Evolutionary conservation across 192 early-diverging fungal genomes (phyloP).

Genomic region (Chytriomyces sp.): DNA sequence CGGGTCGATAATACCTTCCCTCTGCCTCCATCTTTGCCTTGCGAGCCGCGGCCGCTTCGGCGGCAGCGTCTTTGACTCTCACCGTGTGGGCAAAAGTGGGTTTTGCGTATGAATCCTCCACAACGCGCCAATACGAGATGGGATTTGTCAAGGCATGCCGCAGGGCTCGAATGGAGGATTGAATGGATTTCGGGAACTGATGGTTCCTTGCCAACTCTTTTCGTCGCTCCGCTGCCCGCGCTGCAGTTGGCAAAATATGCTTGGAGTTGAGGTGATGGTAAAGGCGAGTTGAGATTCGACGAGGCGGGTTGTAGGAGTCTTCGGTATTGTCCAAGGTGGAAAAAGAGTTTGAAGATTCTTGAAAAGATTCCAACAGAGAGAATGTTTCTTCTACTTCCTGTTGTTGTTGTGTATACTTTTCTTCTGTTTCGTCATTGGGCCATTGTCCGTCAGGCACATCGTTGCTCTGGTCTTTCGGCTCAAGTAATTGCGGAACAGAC

Average conservation of each 20-base stretch:
- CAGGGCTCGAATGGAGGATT: conserved; percentile 46
- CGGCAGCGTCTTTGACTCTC: conserved; percentile 2
- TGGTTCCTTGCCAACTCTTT: not conserved
- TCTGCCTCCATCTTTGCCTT: not conserved
- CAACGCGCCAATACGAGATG: conserved; percentile 41
- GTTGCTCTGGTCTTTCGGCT: not conserved
- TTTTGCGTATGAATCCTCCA: conserved; percentile 42
- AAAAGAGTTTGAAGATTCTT: not conserved
- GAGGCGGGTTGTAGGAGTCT: conserved; percentile 8
- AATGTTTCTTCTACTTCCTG: not conserved
- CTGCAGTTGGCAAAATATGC: too few species aligned
- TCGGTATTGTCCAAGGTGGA: not conserved
- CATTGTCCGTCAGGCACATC: not conserved
- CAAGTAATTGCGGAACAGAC: not conserved
- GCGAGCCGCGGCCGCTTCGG: not conserved
- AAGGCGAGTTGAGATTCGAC: not conserved
- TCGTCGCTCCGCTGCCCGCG: not conserved
- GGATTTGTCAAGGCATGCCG: conserved; percentile 50
- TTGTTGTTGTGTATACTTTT: not conserved
- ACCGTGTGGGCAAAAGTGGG: conserved; percentile 36
- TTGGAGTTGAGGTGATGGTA: not conserved
- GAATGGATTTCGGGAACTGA: conserved; percentile 41
- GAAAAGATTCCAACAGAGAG: not conserved
- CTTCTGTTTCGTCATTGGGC: not conserved
- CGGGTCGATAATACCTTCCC: not conserved